Evolutionary conservation across 257 asterid species (phyloP).

Genomic region (Solanum paucissectum): DNA sequence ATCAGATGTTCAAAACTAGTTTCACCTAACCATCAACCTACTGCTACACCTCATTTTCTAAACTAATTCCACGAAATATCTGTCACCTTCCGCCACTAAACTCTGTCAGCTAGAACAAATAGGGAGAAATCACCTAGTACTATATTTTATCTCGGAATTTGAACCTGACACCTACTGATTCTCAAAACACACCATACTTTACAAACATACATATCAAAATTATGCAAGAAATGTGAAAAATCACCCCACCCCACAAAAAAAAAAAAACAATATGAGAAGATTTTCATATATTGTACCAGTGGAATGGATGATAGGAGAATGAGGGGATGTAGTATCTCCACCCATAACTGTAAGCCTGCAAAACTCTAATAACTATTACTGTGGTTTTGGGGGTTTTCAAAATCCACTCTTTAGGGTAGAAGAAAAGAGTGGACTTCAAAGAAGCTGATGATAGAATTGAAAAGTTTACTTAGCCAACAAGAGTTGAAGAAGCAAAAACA

Average conservation of each 20-base stretch:
- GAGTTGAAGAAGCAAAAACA: not conserved
- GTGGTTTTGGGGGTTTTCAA: not conserved
- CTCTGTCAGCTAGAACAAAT: not conserved
- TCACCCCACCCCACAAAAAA: not conserved
- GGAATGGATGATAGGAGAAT: conserved; percentile 4
- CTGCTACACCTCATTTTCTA: not conserved
- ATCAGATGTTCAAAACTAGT: not conserved
- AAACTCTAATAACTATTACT: not conserved
- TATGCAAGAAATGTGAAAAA: not conserved
- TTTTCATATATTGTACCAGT: conserved; percentile 17
- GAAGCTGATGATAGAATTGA: not conserved
- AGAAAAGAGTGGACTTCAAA: not conserved
- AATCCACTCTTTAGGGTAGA: not conserved
- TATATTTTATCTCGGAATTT: not conserved
- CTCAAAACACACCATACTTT: not conserved
- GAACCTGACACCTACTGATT: not conserved
- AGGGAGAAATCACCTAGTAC: not conserved
- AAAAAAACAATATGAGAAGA: not conserved
- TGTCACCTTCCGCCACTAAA: not conserved
- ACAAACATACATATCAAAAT: not conserved
- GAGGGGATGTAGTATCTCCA: conserved; percentile 17
- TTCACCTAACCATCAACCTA: not conserved
- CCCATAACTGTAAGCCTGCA: conserved; percentile 29
- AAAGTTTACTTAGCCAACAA: not conserved
- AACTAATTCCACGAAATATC: not conserved